Conservation (phyloP, 805 yeast genomes). For the Wickerhamiella bombiphila region DNA sequence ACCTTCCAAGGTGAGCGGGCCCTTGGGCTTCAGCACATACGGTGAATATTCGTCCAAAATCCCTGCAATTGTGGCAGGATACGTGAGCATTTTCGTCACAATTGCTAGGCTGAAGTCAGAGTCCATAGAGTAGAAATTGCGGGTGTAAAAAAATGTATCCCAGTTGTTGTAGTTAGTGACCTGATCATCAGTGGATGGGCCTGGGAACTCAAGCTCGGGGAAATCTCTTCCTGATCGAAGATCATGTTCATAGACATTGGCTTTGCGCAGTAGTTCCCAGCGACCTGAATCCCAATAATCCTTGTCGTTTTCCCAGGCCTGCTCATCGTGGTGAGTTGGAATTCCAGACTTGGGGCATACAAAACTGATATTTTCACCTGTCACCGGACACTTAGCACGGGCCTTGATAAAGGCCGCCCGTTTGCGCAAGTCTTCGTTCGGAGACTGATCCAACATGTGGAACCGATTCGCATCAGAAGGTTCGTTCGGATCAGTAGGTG, state of each 20-base stretch:
- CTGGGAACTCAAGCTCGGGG: conserved; percentile 92
- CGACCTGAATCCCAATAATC: conserved; percentile 53
- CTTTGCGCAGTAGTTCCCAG: conserved; percentile 67
- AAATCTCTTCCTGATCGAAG: conserved; percentile 84
- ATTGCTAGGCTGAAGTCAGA: conserved; percentile 93
- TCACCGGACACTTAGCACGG: conserved; percentile 81
- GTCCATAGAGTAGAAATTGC: conserved; percentile 91
- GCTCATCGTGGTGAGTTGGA: conserved; percentile 84
- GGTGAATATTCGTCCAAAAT: conserved; percentile 76
- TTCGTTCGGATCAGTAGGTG: conserved; percentile 9
- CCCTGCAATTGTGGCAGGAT: conserved; percentile 81
- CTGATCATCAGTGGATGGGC: conserved; percentile 58
- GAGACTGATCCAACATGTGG: conserved; percentile 86
- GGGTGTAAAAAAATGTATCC: conserved; percentile 87
- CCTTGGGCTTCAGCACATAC: conserved; percentile 63
- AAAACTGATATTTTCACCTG: conserved; percentile 60
- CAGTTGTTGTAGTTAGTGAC: conserved; percentile 63
- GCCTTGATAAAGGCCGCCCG: conserved; percentile 86
- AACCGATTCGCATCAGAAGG: conserved; percentile 63
- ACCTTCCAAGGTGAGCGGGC: conserved; percentile 84
- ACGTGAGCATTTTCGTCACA: conserved; percentile 83
- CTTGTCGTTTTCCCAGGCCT: conserved; percentile 75
- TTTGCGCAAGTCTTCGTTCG: conserved; percentile 71
- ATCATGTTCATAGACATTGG: conserved; percentile 88
- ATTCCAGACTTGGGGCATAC: conserved; percentile 91